Evolutionary conservation across 345 rosid genomes (phyloP).

Genomic region (Syzygium jambos): DNA sequence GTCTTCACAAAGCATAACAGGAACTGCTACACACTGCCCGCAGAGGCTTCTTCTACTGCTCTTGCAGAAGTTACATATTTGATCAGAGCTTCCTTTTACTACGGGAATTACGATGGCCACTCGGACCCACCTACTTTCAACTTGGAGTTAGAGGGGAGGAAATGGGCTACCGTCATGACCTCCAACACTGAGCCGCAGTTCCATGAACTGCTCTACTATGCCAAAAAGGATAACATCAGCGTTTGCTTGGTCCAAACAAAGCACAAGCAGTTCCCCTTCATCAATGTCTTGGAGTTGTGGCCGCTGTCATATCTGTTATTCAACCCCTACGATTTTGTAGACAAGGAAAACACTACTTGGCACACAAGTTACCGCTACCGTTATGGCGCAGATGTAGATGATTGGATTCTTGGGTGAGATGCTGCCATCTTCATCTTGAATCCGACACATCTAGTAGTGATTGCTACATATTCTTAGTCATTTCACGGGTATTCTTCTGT

Average conservation of each 20-base stretch:
- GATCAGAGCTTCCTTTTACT: conserved; percentile 1
- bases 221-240: not conserved
- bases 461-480: not conserved
- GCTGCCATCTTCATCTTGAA: not conserved
- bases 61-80: not conserved
- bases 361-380: not conserved
- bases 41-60: not conserved
- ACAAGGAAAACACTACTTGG: not conserved
- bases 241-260: not conserved
- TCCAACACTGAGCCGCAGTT: not conserved
- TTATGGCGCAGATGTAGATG: not conserved
- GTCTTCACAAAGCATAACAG: not conserved
- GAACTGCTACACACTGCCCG: not conserved
- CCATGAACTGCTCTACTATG: not conserved
- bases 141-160: conserved; percentile 1
- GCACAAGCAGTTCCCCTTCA: not conserved
- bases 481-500: not conserved
- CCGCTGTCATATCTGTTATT: too few species aligned
- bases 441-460: not conserved
- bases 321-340: not conserved
- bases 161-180: conserved; percentile 1
- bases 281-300: not conserved
- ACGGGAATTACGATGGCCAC: conserved; percentile 1
- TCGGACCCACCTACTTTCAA: conserved; percentile 1
- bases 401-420: not conserved